These are phyloP conservation scores for Globisporangium okanoganense DNA, from an alignment of 352 stramenopile genomes.

Conservation along the genomic window DNA sequence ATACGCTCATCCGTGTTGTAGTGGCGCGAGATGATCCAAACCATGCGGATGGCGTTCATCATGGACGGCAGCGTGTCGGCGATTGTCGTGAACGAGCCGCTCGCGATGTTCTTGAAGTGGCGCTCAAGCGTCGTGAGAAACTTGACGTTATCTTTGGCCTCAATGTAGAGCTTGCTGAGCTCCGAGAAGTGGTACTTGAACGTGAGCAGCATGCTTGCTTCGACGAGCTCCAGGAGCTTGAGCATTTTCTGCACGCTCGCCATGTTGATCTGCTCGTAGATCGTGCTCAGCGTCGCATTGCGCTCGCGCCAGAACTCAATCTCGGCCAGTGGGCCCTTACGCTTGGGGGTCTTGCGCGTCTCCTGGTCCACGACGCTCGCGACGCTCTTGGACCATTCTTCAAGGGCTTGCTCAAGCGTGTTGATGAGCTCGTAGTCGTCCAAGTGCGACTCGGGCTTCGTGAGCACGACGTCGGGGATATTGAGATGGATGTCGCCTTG, in stretches of 20 bases:
- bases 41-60: conserved; percentile 97
- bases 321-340: conserved; percentile 90
- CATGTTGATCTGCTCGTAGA: conserved; percentile 96
- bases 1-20: conserved; percentile 98
- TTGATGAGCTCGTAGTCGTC: conserved; percentile 87
- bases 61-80: conserved; percentile 93
- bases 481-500: conserved; percentile 92
- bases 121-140: conserved; percentile 95
- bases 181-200: conserved; percentile 95
- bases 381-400: conserved; percentile 93
- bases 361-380: conserved; percentile 90
- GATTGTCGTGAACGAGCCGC: conserved; percentile 89
- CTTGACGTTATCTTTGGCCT: conserved; percentile 96
- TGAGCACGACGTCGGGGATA: conserved; percentile 91
- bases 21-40: conserved; percentile 97
- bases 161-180: conserved; percentile 93
- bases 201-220: conserved; percentile 87
- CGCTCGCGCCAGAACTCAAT: conserved; percentile 96
- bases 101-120: conserved; percentile 95
- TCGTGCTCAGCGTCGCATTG: conserved; percentile 91
- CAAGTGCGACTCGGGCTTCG: conserved; percentile 79
- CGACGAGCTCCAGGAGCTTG: conserved; percentile 89
- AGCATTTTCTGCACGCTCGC: conserved; percentile 95
- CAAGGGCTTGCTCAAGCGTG: conserved; percentile 87
- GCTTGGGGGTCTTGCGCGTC: conserved; percentile 78